These are phyloP conservation scores for Yarrowia yakushimensis DNA, from an alignment of 805 yeast genomes.

Conservation along the genomic window DNA sequence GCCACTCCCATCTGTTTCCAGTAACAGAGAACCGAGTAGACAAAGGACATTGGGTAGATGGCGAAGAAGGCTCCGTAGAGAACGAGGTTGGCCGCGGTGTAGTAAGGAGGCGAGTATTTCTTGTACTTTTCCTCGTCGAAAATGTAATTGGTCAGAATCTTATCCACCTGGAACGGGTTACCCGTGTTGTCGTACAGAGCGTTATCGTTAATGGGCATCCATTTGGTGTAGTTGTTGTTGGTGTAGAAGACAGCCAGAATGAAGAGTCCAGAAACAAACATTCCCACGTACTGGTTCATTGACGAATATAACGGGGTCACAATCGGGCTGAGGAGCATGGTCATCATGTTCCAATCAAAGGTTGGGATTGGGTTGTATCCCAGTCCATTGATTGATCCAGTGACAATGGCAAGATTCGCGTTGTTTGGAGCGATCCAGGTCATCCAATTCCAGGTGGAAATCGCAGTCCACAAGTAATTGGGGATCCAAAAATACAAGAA, in stretches of 20 bases:
- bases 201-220: conserved; percentile 56
- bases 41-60: background rate
- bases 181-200: conserved; percentile 52
- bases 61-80: conserved; percentile 40
- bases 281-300: conserved; percentile 24
- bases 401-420: conserved; percentile 43
- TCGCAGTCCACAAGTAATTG: conserved; percentile 57
- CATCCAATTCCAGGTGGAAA: conserved; percentile 61
- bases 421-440: conserved; percentile 53
- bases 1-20: background rate
- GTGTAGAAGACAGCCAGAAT: conserved; percentile 38
- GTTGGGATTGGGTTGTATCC: conserved; percentile 37
- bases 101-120: conserved; percentile 62
- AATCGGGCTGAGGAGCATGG: conserved; percentile 24
- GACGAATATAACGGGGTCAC: conserved; percentile 28
- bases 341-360: background rate
- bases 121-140: conserved; percentile 49
- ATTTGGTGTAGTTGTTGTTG: conserved; percentile 44
- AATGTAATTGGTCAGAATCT: conserved; percentile 40
- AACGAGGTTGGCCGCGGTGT: conserved; percentile 46
- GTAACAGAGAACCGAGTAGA: background rate
- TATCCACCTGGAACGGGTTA: conserved; percentile 45
- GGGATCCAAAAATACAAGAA: conserved; percentile 67
- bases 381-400: conserved; percentile 43
- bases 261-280: conserved; percentile 39